phyloP scores from a whole-genome alignment of 805 yeast genomes.

The Candida nanaspora region DNA sequence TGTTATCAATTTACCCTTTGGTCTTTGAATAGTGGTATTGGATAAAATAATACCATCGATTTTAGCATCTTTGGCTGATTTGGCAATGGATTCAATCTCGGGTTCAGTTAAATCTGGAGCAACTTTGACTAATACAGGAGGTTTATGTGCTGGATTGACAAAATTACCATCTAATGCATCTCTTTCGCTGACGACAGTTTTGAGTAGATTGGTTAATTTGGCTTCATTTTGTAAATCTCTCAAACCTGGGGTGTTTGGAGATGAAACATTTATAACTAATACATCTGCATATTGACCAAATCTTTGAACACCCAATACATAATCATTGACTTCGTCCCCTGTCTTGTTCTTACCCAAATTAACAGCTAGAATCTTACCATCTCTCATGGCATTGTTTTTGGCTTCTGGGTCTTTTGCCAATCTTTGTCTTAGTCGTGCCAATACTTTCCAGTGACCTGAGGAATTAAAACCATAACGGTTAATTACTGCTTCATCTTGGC shows the following conservation, averaged over 20 bases:
- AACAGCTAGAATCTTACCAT: constrained; percentile 64
- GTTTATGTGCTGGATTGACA: constrained; percentile 35
- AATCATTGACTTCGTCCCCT: constrained; percentile 87
- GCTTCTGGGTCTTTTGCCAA: constrained; percentile 18
- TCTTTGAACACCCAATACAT: constrained; percentile 72
- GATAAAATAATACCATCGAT: constrained; percentile 91
- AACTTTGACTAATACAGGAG: constrained; percentile 83
- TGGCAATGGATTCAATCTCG: constrained; percentile 78
- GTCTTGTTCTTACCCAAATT: constrained; percentile 89
- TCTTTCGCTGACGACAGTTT: constrained; percentile 65
- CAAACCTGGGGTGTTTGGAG: constrained; percentile 95
- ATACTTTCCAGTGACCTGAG: constrained; percentile 72
- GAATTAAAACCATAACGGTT: constrained; percentile 96
- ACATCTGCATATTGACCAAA: constrained; percentile 86
- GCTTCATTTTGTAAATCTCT: constrained; percentile 77
- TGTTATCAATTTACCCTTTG: constrained; percentile 46
- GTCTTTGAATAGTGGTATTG: constrained; percentile 87
- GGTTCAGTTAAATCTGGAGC: constrained; percentile 87
- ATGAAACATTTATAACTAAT: constrained; percentile 82
- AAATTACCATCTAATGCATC: constrained; percentile 36
- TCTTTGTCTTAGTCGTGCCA: constrained; percentile 60
- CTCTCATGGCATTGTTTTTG: constrained; percentile 39
- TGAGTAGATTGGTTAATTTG: constrained; percentile 61
- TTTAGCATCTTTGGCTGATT: constrained; percentile 64
- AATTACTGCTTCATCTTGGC: constrained; percentile 82